Evolutionary conservation across 805 yeast genomes (phyloP).

Genomic region (Ogataea pilisensis): DNA sequence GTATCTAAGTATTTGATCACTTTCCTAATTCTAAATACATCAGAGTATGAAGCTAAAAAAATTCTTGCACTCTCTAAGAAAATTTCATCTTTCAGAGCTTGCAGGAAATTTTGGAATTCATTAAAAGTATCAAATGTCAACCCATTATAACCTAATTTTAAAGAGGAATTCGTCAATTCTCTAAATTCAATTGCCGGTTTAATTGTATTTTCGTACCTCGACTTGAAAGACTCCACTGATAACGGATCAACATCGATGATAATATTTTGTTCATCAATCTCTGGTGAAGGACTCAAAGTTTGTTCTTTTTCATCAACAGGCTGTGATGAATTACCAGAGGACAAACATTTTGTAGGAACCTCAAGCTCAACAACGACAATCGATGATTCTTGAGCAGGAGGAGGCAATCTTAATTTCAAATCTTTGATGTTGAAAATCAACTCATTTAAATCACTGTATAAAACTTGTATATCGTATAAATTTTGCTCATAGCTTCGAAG

Average conservation of each 20-base stretch:
- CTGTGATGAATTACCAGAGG: too few relatives aligned
- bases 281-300: neutral
- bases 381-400: too few relatives aligned
- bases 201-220: slow-evolving; percentile 4
- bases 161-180: neutral
- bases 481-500: slow-evolving; percentile 4
- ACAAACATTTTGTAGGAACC: too few relatives aligned
- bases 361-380: neutral
- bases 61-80: slow-evolving; percentile 6
- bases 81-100: slow-evolving; percentile 6
- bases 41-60: slow-evolving; percentile 6
- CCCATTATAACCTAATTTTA: slow-evolving; percentile 8
- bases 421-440: slow-evolving; percentile 5
- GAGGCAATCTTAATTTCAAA: neutral
- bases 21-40: slow-evolving; percentile 11
- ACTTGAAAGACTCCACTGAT: slow-evolving; percentile 7
- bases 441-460: slow-evolving; percentile 7
- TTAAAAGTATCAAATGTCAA: slow-evolving; percentile 6
- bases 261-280: too few relatives aligned
- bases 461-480: slow-evolving; percentile 1
- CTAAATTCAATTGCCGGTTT: slow-evolving; percentile 5
- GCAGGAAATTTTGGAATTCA: slow-evolving; percentile 10
- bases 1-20: slow-evolving; percentile 7
- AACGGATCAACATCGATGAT: too few relatives aligned
- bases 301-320: too few relatives aligned